Conservation (phyloP, 768 basidiomycete species). For the Russula earlei region DNA sequence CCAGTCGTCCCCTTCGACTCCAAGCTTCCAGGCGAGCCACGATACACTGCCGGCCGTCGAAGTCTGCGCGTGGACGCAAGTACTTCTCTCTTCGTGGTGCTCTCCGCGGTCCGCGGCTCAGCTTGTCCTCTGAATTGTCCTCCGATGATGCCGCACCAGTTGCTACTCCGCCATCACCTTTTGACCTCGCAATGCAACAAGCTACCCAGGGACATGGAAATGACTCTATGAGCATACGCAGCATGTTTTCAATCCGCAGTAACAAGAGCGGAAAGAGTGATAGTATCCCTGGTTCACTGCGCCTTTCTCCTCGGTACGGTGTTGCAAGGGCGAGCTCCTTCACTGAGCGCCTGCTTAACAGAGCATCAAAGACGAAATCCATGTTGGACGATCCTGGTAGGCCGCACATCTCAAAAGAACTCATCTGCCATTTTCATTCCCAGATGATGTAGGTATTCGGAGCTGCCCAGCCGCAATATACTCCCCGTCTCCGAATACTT, state of each 20-base stretch:
- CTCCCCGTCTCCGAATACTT: conserved; percentile 83
- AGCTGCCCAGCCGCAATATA: conserved; percentile 90
- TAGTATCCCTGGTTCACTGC: conserved; percentile 8
- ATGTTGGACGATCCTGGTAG: conserved; percentile 18
- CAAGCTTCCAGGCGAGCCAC: conserved; percentile 18
- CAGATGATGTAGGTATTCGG: conserved; percentile 46
- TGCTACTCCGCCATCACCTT: conserved; percentile 44
- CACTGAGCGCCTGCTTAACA: conserved; percentile 16
- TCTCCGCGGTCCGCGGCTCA: conserved; percentile 41
- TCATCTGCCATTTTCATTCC: background rate
- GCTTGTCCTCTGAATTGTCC: conserved; percentile 52
- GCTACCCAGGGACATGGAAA: conserved; percentile 10
- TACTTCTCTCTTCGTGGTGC: conserved; percentile 34
- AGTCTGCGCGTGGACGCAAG: conserved; percentile 26
- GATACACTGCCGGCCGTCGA: conserved; percentile 35
- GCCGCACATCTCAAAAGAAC: background rate
- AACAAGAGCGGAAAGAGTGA: conserved; percentile 15
- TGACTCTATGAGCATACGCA: conserved; percentile 23
- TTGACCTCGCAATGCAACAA: conserved; percentile 18
- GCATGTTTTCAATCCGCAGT: conserved; percentile 17
- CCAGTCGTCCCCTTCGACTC: conserved; percentile 9
- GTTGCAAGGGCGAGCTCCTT: conserved; percentile 20
- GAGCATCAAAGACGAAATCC: conserved; percentile 17
- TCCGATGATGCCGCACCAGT: conserved; percentile 59
- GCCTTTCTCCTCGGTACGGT: conserved; percentile 18